Evolutionary conservation across 2,329 filamentous ascomycete genomes (phyloP), one percentile per base, ranked within the genome.

Genomic region (Cladorrhinum sp.): DNA sequence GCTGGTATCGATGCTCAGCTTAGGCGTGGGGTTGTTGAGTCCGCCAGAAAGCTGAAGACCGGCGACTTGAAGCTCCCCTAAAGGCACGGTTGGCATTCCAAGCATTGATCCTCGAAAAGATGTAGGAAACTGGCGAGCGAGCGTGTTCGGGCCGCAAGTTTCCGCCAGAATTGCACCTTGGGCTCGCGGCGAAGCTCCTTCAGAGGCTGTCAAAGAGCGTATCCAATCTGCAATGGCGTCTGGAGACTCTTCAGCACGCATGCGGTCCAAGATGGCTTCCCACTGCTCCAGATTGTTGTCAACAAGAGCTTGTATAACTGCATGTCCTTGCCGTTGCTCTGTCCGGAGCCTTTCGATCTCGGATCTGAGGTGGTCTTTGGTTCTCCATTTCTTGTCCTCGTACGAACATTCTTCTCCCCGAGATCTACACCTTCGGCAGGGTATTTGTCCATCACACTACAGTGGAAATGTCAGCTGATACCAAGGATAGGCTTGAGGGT

Each of bases 331-430:
- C 5, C 59, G 67, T 36, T 68, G 66, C 27, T 68, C 65, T 9
- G 61, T 57, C 38, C 66, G 64, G 25, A 69, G 60, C 18, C 65
- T 63, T 54, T 68, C 66, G 18, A 69, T 67, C 54, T 69, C 68
- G 38, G 66, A 67, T 22, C 68, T 61, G 23, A 69, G 51, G 49
- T 68, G 67, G 52, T 67, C 68, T 53, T 69, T 69, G 18, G 68
- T 69, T 41, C 68, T 60, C 67, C 66, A 68, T 54, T 66, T 69
- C 54, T 68, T 68, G 62, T 67, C 67, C 32, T 69, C 67, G 56
- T 68, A 69, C 10, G 53, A 45, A 55, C 68, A 69, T 50, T 69
- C 65, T 25, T 69, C 68, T 9, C 65, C 67, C 10, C 67, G 61
- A 9, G 66, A 65, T 25, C 59, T 55, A 55, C 68, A 69, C 45